These are phyloP conservation scores for Hyphodiscus hymeniophilus DNA, from an alignment of 495 filamentous ascomycete genomes.

Conservation along the genomic window DNA sequence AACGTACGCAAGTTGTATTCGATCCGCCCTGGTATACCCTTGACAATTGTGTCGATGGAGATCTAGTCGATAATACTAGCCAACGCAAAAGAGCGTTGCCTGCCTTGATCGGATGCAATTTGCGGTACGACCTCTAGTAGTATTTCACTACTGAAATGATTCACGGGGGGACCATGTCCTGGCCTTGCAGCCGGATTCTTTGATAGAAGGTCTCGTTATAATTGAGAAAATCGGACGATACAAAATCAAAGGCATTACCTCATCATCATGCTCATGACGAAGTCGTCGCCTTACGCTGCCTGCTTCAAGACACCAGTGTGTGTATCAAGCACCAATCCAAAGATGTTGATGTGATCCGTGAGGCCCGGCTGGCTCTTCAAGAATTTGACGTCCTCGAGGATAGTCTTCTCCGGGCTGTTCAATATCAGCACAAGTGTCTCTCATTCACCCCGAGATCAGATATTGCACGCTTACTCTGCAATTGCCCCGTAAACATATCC, in stretches of 20 bases:
- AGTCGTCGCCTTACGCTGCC: neutral
- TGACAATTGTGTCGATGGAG: constrained; percentile 61
- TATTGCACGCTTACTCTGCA: neutral
- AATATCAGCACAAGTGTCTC: neutral
- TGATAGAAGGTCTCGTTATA: too few species aligned
- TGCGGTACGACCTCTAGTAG: constrained; percentile 30
- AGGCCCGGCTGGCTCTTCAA: constrained; percentile 3
- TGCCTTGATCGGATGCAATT: constrained; percentile 35
- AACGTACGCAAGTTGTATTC: constrained; percentile 31
- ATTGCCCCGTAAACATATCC: constrained; percentile 2
- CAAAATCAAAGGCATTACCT: too few species aligned
- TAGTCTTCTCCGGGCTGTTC: constrained; percentile 1
- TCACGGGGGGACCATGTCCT: too few species aligned
- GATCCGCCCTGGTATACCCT: constrained; percentile 51
- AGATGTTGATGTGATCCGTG: neutral
- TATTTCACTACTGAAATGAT: too few species aligned
- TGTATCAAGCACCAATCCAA: constrained; percentile 7
- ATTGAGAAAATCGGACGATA: too few species aligned
- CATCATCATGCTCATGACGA: too few species aligned
- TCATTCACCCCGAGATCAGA: neutral
- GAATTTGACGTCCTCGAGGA: constrained; percentile 4
- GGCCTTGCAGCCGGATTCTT: too few species aligned
- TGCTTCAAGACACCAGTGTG: constrained; percentile 7
- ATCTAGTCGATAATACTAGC: constrained; percentile 52
- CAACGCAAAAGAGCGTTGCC: constrained; percentile 29